Base-by-base conservation (phyloP, 352 stramenopile genomes). In the Globisporangium carolinianum region DNA sequence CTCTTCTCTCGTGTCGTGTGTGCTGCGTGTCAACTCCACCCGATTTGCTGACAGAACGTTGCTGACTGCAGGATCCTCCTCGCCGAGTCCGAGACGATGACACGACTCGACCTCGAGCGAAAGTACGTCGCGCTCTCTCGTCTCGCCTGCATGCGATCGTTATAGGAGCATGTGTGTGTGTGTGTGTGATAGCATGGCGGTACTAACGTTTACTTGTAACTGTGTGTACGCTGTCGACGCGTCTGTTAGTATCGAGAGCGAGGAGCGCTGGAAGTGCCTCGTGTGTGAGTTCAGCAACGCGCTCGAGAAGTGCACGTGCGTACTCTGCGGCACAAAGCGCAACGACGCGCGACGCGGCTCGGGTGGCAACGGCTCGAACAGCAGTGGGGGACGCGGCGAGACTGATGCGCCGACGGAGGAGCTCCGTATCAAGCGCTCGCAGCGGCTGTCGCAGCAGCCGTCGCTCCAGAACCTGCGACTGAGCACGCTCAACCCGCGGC, bases 261-360 rank as follows among this genome's bases (percentile, higher is more conserved):
- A 85, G 10, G 79, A 88, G 67, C 79, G 79, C 15, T 92, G 82
- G 82, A 87, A 86, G 38, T 92, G 82, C 55, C 64, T 67, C 41
- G 74, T 92, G 42, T 92, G 82, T 45, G 82, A 92, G 14, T 92
- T 92, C 59, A 86, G 77, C 58, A 92, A 92, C 66, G 66, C 69
- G 2, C 37, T 86, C 50, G 79, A 89, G 43, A 80, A 80, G 24
- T 61, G 50, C 35, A 77, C 73, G 42, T 92, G 79, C 63, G 57
- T 88, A 17, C 53, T 92, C 3, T 92, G 82, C 55, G 82, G 78
- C 53, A 92, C 82, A 5, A 89, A 90, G 63, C 79, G 82, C 60
- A 66, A 68, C 51, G 51, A 67, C 58, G 64, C 60, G 57, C 53
- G 51, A 41, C 56, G 73, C 68, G 14, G 61, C 53, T 39, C 47